Percentiles rank a stretch among this genome's conserved stretches.
phyloP scores from a whole-genome alignment of 495 filamentous ascomycete species.

The Aspergillus mulundensis region DNA sequence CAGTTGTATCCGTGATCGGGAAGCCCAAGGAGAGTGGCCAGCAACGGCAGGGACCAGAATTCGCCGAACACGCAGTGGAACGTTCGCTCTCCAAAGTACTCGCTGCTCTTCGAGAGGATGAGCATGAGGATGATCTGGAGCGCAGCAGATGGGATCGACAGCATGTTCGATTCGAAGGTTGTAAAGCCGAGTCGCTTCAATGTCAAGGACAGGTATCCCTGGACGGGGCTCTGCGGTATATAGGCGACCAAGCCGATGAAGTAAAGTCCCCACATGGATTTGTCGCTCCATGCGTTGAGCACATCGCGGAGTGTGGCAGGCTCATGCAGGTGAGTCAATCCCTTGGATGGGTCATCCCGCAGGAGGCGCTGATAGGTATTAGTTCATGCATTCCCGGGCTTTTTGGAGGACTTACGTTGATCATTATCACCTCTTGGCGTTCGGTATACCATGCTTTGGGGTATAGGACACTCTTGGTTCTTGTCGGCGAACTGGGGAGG shows the following conservation, averaged over 20 bases:
- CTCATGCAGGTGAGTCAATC: slow-evolving; percentile 31
- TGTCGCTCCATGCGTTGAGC: slow-evolving; percentile 28
- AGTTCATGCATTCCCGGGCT: neutral
- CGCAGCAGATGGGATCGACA: slow-evolving; percentile 39
- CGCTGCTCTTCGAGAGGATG: slow-evolving; percentile 34
- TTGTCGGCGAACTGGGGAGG: slow-evolving; percentile 44
- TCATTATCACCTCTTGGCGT: slow-evolving; percentile 48
- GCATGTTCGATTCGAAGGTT: slow-evolving; percentile 45
- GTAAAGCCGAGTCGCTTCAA: slow-evolving; percentile 38
- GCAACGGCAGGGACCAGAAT: slow-evolving; percentile 44
- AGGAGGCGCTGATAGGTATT: slow-evolving; percentile 27
- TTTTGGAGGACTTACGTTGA: slow-evolving; percentile 26
- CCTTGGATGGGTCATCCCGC: slow-evolving; percentile 54
- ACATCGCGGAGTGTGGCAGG: slow-evolving; percentile 28
- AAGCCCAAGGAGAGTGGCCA: slow-evolving; percentile 34
- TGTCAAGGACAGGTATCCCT: slow-evolving; percentile 39
- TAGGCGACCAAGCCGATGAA: slow-evolving; percentile 46
- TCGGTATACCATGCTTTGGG: slow-evolving; percentile 51
- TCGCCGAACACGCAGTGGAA: slow-evolving; percentile 41
- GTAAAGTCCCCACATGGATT: slow-evolving; percentile 42
- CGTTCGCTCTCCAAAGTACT: slow-evolving; percentile 42
- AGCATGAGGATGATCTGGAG: slow-evolving; percentile 46
- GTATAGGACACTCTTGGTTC: slow-evolving; percentile 48
- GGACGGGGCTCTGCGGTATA: slow-evolving; percentile 41
- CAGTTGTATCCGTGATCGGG: slow-evolving; percentile 34